Evolutionary conservation across 1,284 basidiomycete genomes (phyloP).

Genomic region (Boletus sp.): DNA sequence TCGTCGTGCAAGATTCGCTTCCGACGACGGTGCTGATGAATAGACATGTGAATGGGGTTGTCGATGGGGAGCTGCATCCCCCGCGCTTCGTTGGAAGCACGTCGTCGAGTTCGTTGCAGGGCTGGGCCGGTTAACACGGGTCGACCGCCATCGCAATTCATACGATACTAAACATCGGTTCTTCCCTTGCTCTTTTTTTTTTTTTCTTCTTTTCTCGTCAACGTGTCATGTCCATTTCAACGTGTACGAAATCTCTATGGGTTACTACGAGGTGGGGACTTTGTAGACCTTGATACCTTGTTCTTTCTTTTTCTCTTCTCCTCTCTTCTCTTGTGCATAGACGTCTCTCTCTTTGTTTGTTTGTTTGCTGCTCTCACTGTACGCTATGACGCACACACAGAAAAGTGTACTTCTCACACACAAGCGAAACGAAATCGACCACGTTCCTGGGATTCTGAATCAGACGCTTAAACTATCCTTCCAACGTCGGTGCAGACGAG

Average conservation of each 20-base stretch:
- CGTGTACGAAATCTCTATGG: conserved; percentile 13
- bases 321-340: conserved; percentile 10
- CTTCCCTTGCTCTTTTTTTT: too few relatives aligned
- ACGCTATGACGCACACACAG: conserved; percentile 1
- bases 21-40: conserved; percentile 2
- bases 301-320: not conserved
- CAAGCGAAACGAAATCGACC: not conserved
- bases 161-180: too few relatives aligned
- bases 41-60: conserved; percentile 3
- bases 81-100: conserved; percentile 19
- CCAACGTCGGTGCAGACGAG: too few relatives aligned
- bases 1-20: conserved; percentile 4
- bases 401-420: conserved; percentile 5
- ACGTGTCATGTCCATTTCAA: not conserved
- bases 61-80: conserved; percentile 2
- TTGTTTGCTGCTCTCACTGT: conserved; percentile 2
- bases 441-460: too few relatives aligned
- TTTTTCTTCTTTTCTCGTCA: not conserved
- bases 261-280: conserved; percentile 16
- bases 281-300: conserved; percentile 17
- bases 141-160: too few relatives aligned
- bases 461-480: too few relatives aligned
- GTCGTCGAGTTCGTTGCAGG: conserved; percentile 31
- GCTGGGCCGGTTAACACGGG: conserved; percentile 28
- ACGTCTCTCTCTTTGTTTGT: not conserved